A percentile compares a stretch with the other conserved stretches of the same genome.
Conservation (phyloP, 495 filamentous ascomycete species). For the Xanthoparmelia taractica region DNA sequence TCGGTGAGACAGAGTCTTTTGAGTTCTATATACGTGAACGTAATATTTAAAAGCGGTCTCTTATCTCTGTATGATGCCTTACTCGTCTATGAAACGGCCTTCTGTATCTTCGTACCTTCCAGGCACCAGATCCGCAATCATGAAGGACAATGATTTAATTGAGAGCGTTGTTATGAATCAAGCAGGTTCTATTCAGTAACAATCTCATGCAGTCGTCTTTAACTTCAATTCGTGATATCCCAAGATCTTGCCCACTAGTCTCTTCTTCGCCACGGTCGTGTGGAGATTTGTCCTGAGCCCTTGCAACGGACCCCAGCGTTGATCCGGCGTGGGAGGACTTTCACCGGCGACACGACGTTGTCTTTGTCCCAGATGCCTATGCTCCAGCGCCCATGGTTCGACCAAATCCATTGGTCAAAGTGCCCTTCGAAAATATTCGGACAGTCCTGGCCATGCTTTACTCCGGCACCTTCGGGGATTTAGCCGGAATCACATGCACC, state of each 20-base stretch:
- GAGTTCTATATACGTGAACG: too few species aligned
- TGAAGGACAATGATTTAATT: too few species aligned
- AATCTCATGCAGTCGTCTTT: too few species aligned
- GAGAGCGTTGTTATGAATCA: too few species aligned
- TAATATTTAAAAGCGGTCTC: too few species aligned
- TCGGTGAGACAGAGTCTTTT: too few species aligned
- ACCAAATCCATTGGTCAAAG: slow-evolving; percentile 10
- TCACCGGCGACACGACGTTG: slow-evolving; percentile 35
- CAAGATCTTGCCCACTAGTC: not conserved
- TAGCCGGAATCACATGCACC: slow-evolving; percentile 4
- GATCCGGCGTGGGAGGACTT: slow-evolving; percentile 41
- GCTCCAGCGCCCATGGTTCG: slow-evolving; percentile 12
- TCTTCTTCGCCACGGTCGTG: too few species aligned
- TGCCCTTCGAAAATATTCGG: slow-evolving; percentile 7
- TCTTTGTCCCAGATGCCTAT: slow-evolving; percentile 39
- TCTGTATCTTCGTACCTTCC: too few species aligned
- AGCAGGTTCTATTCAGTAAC: too few species aligned
- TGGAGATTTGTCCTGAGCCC: not conserved
- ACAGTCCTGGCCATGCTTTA: slow-evolving; percentile 14
- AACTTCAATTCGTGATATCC: not conserved
- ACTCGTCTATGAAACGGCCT: too few species aligned
- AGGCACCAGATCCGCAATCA: too few species aligned
- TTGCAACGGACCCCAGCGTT: slow-evolving; percentile 29
- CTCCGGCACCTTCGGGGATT: not conserved
- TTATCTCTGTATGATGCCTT: too few species aligned